Evolutionary conservation across 2,329 filamentous ascomycete species (phyloP), one percentile per base, ranked within the genome.

Genomic region (Myrmaecium sp.): DNA sequence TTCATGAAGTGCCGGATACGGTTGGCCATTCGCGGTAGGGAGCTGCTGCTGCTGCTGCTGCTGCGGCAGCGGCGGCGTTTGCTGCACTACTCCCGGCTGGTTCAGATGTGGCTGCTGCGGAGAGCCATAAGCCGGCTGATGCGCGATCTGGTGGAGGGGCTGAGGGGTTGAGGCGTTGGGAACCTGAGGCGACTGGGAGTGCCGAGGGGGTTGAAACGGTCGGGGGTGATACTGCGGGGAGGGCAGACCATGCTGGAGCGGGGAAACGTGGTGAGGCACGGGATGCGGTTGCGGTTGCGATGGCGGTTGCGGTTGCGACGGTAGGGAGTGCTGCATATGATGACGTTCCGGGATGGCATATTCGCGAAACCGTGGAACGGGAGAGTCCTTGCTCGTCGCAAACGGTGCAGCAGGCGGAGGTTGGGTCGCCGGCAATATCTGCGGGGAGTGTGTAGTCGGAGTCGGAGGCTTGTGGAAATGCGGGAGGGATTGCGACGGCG

Each of bases 1-100:
- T 7, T 49, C 41, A 10, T 36, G 37, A 11, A 40, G 10, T 33
- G 33, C 14, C 43, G 38, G 15, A n/a, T 18, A 21, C 41, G 42
- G 27, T 47, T 46, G 13, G 30, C 27, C n/a, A n/a, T n/a, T n/a
- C n/a, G 8, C 37, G 34, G 26, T 42, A 15, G 24, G n/a, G 3
- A 3, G 4, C 10, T 14, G n/a, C n/a, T 8, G 24, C 14, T 14
- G 25, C 13, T 15, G 29, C 29, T 26, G 23, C 26, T 31, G 32
- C 12, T 16, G 11, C 5, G 11, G 11, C 15, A n/a, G 23, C 23
- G 10, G 14, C n/a, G 24, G 24, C 24, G 25, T 16, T 22, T 35
- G 37, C 19, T 35, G 37, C 12, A 31, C 29, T 14, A 42, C 36
- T 20, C 36, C 33, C 4, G 36, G 26, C 3, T 34, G 32, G 24